Conservation (phyloP, 2,329 filamentous ascomycete species). For the Aspergillus hortae region DNA sequence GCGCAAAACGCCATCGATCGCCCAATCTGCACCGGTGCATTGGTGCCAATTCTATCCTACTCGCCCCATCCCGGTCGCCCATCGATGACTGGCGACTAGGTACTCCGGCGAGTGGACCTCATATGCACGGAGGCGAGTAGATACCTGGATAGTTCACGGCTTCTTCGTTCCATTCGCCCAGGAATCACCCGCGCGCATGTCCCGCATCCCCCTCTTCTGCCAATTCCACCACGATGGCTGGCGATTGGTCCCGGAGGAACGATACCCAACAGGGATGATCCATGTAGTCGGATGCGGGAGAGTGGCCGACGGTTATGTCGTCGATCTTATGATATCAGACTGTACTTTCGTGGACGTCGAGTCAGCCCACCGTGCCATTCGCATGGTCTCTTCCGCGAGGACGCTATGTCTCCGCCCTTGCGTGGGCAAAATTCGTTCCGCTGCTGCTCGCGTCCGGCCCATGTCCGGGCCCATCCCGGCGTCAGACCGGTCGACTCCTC, state of each 20-base stretch:
- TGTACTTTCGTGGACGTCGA: background rate
- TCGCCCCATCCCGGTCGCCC: constrained; percentile 7
- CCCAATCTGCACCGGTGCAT: constrained; percentile 9
- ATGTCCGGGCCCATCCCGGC: background rate
- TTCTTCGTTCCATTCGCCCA: background rate
- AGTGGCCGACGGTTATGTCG: background rate
- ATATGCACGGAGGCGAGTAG: background rate
- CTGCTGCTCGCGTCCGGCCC: background rate
- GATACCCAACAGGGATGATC: constrained; percentile 14
- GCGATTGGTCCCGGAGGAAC: constrained; percentile 1
- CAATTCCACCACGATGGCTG: background rate
- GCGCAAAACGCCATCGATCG: background rate
- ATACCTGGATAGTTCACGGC: too few relatives aligned
- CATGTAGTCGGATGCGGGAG: constrained; percentile 10
- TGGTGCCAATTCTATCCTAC: constrained; percentile 8
- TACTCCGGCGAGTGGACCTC: constrained; percentile 9
- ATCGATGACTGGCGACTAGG: constrained; percentile 1
- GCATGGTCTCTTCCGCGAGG: background rate
- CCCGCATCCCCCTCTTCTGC: too few relatives aligned
- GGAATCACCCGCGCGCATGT: too few relatives aligned
- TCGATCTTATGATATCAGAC: constrained; percentile 13
- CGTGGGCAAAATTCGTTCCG: background rate
- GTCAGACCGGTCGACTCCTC: background rate
- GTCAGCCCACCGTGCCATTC: background rate
- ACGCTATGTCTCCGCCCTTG: background rate